These are phyloP conservation scores for Dendrocalamus latiflorus DNA, from an alignment of 202 grass and related monocot species.

Conservation along the genomic window DNA sequence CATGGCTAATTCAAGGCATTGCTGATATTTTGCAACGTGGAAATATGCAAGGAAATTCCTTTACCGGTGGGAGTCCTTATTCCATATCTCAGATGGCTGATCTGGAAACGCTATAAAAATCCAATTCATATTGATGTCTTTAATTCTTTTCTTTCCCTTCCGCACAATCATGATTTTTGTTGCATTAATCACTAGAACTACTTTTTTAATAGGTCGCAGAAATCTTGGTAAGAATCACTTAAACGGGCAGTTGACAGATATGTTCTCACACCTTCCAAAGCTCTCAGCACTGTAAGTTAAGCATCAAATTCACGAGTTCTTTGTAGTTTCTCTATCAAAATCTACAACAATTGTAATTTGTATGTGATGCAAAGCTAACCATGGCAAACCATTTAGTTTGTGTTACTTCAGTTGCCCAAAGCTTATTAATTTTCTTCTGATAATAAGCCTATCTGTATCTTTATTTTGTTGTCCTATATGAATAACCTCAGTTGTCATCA, in stretches of 20 bases:
- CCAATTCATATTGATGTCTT: not conserved
- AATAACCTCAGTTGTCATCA: slow-evolving; percentile 35
- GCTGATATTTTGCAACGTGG: slow-evolving; percentile 28
- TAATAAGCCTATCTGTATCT: not conserved
- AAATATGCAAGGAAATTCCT: slow-evolving; percentile 73
- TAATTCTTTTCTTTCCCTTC: not conserved
- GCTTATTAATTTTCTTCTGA: not conserved
- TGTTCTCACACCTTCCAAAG: slow-evolving; percentile 70
- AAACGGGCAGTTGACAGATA: slow-evolving; percentile 79
- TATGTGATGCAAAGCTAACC: not conserved
- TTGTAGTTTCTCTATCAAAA: not conserved
- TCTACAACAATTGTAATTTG: not conserved
- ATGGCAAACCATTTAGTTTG: not conserved
- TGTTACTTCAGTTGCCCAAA: not conserved
- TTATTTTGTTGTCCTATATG: not conserved
- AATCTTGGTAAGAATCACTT: slow-evolving; percentile 75
- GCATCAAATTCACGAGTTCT: not conserved
- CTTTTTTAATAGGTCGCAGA: slow-evolving; percentile 33
- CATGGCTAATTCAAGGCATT: not conserved
- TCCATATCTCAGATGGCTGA: slow-evolving; percentile 88
- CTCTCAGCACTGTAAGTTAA: slow-evolving; percentile 76
- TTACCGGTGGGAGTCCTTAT: slow-evolving; percentile 73
- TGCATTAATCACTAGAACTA: not conserved
- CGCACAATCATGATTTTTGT: not conserved
- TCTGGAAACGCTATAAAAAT: slow-evolving; percentile 70